Percentiles rank a stretch among this genome's conserved stretches.
These are phyloP conservation scores for Yamadazyma triangularis DNA, from an alignment of 1,139 yeast species.

Conservation along the genomic window DNA sequence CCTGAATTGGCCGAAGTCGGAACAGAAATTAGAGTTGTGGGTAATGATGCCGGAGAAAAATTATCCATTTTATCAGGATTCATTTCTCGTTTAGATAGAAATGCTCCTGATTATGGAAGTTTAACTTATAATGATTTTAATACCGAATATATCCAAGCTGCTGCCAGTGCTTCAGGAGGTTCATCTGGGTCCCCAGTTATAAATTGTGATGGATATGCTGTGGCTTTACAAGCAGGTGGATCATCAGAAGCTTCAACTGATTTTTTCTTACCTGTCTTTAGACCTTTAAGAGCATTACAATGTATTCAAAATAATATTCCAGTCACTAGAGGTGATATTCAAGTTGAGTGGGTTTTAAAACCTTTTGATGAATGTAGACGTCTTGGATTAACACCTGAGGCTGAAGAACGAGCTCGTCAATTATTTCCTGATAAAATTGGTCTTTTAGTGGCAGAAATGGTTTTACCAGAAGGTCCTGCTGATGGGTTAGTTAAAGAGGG, in stretches of 20 bases:
- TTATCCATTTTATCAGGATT: conserved; percentile 85
- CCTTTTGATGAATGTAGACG: conserved; percentile 92
- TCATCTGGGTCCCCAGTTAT: conserved; percentile 96
- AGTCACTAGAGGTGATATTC: conserved; percentile 79
- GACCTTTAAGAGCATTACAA: conserved; percentile 75
- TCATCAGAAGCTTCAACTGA: conserved; percentile 89
- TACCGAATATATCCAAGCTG: conserved; percentile 94
- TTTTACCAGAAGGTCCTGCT: conserved; percentile 86
- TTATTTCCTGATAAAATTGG: conserved; percentile 76
- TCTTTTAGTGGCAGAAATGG: conserved; percentile 75
- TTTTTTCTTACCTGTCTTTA: conserved; percentile 80
- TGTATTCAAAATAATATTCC: conserved; percentile 59
- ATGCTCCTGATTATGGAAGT: conserved; percentile 91
- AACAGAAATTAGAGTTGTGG: conserved; percentile 88
- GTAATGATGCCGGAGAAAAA: conserved; percentile 96
- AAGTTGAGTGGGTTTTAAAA: conserved; percentile 81
- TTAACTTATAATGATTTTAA: conserved; percentile 91
- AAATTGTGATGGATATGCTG: conserved; percentile 78
- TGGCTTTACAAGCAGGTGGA: conserved; percentile 95
- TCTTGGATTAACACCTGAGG: conserved; percentile 72
- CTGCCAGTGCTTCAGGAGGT: conserved; percentile 94
- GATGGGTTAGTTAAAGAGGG: conserved; percentile 75
- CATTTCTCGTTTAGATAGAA: conserved; percentile 85
- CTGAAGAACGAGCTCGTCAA: conserved; percentile 66
- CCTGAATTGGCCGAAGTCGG: conserved; percentile 89